Percentiles rank a stretch among this genome's conserved stretches.
Evolutionary conservation across 1,284 basidiomycete species (phyloP).

Genomic region (Anthracocystis panici-leucophaei): DNA sequence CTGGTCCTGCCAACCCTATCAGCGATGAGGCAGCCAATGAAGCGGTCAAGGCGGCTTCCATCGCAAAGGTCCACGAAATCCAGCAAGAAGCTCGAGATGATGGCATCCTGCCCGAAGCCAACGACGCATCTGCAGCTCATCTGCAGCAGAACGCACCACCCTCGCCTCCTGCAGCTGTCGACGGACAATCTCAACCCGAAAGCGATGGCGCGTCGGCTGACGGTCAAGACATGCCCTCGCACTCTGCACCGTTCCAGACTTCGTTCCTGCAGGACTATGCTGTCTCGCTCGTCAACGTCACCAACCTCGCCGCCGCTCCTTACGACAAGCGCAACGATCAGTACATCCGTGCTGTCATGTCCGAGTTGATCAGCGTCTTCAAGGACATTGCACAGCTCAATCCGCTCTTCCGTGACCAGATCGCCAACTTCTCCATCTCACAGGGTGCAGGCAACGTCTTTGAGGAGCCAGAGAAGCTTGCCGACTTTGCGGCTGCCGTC

Average conservation of each 20-base stretch:
- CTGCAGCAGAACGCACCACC: conserved; percentile 33
- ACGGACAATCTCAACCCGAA: conserved; percentile 7
- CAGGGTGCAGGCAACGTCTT: conserved; percentile 97
- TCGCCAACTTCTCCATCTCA: conserved; percentile 94
- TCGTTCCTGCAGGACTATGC: conserved; percentile 90
- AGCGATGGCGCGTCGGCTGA: conserved; percentile 11
- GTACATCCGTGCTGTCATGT: conserved; percentile 93
- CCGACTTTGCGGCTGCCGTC: conserved; percentile 97
- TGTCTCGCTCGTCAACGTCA: conserved; percentile 90
- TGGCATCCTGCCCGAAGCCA: conserved; percentile 47
- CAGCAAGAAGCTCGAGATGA: conserved; percentile 52
- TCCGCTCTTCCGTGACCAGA: conserved; percentile 97
- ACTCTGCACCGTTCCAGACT: conserved; percentile 77
- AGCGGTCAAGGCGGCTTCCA: conserved; percentile 39
- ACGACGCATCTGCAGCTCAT: conserved; percentile 41
- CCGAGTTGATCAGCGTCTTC: conserved; percentile 96
- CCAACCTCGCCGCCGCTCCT: conserved; percentile 82
- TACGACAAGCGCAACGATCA: conserved; percentile 81
- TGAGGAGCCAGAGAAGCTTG: conserved; percentile 97
- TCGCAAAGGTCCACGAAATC: conserved; percentile 55
- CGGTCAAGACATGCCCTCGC: conserved; percentile 53
- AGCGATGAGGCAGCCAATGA: conserved; percentile 55
- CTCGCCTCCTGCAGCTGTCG: conserved; percentile 24
- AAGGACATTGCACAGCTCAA: conserved; percentile 98
- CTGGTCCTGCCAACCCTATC: conserved; percentile 49